Percentiles rank a stretch among this genome's conserved stretches.
These are phyloP conservation scores for Claviceps lovelessii DNA, from an alignment of 2,329 filamentous ascomycete genomes.

Conservation along the genomic window DNA sequence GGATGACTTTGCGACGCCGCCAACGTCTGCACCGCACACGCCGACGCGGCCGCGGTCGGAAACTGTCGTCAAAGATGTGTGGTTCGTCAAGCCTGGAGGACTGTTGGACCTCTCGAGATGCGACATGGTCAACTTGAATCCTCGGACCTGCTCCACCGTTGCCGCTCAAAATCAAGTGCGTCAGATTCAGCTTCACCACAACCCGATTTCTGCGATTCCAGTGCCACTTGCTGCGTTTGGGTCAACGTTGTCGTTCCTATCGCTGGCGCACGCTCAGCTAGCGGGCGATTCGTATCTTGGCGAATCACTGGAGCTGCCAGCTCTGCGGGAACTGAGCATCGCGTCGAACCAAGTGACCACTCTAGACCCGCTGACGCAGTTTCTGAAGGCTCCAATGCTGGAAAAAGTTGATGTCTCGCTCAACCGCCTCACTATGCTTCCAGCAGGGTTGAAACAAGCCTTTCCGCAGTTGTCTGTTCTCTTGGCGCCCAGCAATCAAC, in stretches of 20 bases:
- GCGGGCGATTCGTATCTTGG: slow-evolving; percentile 50
- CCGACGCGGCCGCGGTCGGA: slow-evolving; percentile 34
- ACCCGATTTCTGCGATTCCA: slow-evolving; percentile 58
- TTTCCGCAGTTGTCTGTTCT: slow-evolving; percentile 62
- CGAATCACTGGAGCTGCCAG: slow-evolving; percentile 53
- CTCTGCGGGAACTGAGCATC: slow-evolving; percentile 64
- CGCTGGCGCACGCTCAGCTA: slow-evolving; percentile 62
- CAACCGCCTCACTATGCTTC: slow-evolving; percentile 64
- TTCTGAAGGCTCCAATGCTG: slow-evolving; percentile 60
- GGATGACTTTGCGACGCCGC: slow-evolving; percentile 41
- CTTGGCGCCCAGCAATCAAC: slow-evolving; percentile 64
- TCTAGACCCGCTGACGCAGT: slow-evolving; percentile 48
- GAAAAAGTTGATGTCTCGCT: slow-evolving; percentile 67
- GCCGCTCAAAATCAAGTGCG: slow-evolving; percentile 37
- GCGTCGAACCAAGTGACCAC: slow-evolving; percentile 59
- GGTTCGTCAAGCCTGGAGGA: slow-evolving; percentile 44
- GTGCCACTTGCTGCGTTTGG: slow-evolving; percentile 57
- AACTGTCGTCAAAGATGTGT: slow-evolving; percentile 31
- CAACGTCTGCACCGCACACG: slow-evolving; percentile 37
- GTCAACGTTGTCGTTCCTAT: slow-evolving; percentile 54
- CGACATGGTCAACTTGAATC: slow-evolving; percentile 44
- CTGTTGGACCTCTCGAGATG: slow-evolving; percentile 58
- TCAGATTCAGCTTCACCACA: slow-evolving; percentile 60
- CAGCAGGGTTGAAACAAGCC: slow-evolving; percentile 41
- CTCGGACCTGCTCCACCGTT: slow-evolving; percentile 40